phyloP scores from a whole-genome alignment of 768 basidiomycete genomes.

The Pleurotus cornucopiae region DNA sequence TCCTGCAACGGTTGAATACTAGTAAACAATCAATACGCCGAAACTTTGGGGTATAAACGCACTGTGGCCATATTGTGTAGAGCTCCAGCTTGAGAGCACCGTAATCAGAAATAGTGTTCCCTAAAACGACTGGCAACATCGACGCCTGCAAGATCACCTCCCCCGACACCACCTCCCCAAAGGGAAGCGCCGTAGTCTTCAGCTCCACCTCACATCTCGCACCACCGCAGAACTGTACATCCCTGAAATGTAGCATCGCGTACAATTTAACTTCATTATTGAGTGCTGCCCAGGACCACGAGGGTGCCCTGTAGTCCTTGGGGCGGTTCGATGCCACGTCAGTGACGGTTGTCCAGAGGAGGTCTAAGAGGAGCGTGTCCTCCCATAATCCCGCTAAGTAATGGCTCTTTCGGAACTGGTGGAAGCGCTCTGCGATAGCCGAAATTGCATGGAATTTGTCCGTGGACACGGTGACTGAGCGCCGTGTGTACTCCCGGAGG shows the following conservation, averaged over 20 bases:
- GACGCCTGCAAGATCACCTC: too few species aligned
- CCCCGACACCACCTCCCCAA: too few species aligned
- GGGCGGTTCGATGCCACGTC: background rate
- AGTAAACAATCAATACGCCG: too few species aligned
- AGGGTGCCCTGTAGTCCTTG: background rate
- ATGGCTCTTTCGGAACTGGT: background rate
- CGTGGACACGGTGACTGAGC: background rate
- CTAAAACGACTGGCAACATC: too few species aligned
- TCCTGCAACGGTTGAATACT: too few species aligned
- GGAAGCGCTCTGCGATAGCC: background rate
- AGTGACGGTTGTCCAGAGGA: background rate
- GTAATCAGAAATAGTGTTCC: too few species aligned
- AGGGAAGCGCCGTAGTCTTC: too few species aligned
- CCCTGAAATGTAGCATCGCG: background rate
- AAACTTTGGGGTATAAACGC: too few species aligned
- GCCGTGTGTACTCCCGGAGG: background rate
- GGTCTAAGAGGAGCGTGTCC: background rate
- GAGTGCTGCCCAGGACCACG: slow-evolving; percentile 1
- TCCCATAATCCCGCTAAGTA: background rate
- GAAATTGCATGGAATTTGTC: background rate
- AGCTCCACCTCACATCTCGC: background rate
- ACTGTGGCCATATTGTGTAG: too few species aligned
- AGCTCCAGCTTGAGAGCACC: too few species aligned
- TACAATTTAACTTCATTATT: background rate
- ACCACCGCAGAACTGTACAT: background rate